Evolutionary conservation across 1,284 basidiomycete genomes (phyloP), one percentile per base, ranked within the genome.

Genomic region (Blastosporella zonata): DNA sequence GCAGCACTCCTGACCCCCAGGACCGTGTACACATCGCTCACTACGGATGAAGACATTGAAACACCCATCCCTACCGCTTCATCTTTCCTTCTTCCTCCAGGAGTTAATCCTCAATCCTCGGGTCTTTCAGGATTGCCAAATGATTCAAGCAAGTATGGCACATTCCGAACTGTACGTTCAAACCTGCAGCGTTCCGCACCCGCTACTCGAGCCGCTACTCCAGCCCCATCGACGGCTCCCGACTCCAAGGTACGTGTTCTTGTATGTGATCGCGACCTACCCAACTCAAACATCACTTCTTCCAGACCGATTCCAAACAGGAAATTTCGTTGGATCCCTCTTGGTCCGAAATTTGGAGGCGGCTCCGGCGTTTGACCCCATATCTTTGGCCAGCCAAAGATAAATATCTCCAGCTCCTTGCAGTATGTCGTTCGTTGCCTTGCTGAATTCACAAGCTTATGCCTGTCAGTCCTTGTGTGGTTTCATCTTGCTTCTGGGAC

Each of bases 361-460:
- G 86, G 43, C 68, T 91, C 50, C 69, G 72, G 43, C 78, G 78
- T 49, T 73, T 93, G 29, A 70, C 77, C 21, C 91, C 90, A 3
- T 90, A 90, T 68, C 78, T 94, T 8, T 94, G 90, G 90, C 91
- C 91, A 5, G 76, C 75, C 46, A 84, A 83, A 59, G 81, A 73
- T 55, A 58, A 66, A 39, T 71, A 71, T 43, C 73, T 94, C 5
- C 90, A 93, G 66, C 61, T 83, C 28, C 66, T 90, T 31, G 88
- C 88, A n/a, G 78, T 87, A 64, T 57, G 76, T 71, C 36, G 6
- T 21, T 52, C 29, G 50, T 34, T 12, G 13, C 41, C 39, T 55
- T 40, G 34, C 9, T 27, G 6, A 28, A 38, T 51, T 28, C 52
- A 34, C 50, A 22, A 44, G 18, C 36, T 53, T 39, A 41, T 35